These are phyloP conservation scores for Hypoxylon cercidicola DNA, from an alignment of 495 filamentous ascomycete species.

Conservation along the genomic window DNA sequence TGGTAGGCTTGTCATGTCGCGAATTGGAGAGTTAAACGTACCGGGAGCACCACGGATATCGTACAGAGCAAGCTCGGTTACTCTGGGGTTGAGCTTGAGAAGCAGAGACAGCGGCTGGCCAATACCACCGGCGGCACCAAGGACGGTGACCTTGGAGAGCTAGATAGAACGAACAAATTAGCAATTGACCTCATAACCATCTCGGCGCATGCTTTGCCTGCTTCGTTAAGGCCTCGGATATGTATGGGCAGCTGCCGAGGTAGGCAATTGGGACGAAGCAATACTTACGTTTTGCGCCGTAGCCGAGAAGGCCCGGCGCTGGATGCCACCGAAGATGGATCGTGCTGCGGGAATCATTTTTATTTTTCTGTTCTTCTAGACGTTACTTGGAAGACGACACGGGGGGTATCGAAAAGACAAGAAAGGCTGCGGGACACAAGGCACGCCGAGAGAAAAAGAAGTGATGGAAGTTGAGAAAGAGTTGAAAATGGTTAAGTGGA, in stretches of 20 bases:
- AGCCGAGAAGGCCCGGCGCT: conserved; percentile 93
- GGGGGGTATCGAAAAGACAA: conserved; percentile 1
- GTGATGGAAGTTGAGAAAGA: too few species aligned
- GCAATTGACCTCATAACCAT: conserved; percentile 19
- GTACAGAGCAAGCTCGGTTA: conserved; percentile 93
- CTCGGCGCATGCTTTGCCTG: not conserved
- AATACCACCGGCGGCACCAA: conserved; percentile 96
- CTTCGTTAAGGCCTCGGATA: conserved; percentile 4
- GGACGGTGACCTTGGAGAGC: conserved; percentile 96
- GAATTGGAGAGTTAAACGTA: conserved; percentile 56
- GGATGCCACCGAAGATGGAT: conserved; percentile 58
- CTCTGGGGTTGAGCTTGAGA: conserved; percentile 95
- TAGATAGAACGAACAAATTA: conserved; percentile 51
- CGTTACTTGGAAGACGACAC: not conserved
- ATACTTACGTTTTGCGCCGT: conserved; percentile 84
- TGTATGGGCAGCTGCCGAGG: conserved; percentile 20
- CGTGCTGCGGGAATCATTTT: conserved; percentile 44
- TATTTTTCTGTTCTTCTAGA: conserved; percentile 9
- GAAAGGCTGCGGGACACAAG: not conserved
- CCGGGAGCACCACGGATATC: conserved; percentile 95
- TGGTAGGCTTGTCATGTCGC: conserved; percentile 15
- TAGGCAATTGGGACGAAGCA: conserved; percentile 20
- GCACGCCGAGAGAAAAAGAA: too few species aligned
- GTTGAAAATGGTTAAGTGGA: too few species aligned
- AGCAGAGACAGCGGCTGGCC: conserved; percentile 97